Percentiles rank a stretch among this genome's conserved stretches.
Evolutionary conservation across 2,329 filamentous ascomycete species (phyloP).

Genomic region (Penicillium frequentans): DNA sequence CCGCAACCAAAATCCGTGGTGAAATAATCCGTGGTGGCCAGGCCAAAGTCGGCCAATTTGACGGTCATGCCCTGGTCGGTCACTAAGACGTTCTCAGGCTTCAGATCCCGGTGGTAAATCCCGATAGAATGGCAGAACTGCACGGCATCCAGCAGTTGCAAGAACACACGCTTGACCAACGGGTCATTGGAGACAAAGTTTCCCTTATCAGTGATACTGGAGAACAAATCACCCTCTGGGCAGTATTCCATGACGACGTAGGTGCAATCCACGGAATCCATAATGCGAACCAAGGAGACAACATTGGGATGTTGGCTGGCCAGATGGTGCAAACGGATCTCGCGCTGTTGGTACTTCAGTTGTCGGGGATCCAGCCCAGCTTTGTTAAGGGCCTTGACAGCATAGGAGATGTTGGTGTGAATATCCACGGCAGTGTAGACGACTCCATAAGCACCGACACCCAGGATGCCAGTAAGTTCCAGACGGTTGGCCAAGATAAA

Average conservation of each 20-base stretch:
- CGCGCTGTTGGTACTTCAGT: constrained; percentile 84
- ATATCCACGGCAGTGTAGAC: constrained; percentile 89
- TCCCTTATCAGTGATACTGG: constrained; percentile 93
- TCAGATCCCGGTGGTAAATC: constrained; percentile 96
- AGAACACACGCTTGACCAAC: constrained; percentile 81
- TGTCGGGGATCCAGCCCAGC: constrained; percentile 85
- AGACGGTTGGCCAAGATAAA: constrained; percentile 78
- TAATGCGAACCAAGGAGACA: constrained; percentile 88
- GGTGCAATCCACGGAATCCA: constrained; percentile 88
- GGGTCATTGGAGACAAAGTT: constrained; percentile 91
- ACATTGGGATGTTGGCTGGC: constrained; percentile 90
- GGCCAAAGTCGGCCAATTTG: constrained; percentile 95
- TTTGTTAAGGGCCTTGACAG: constrained; percentile 96
- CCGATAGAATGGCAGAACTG: constrained; percentile 89
- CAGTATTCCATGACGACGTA: constrained; percentile 97
- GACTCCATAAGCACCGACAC: constrained; percentile 93
- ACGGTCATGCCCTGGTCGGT: constrained; percentile 84
- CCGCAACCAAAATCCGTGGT: constrained; percentile 97
- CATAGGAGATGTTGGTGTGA: constrained; percentile 77
- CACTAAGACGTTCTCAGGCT: constrained; percentile 97
- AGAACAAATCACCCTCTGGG: constrained; percentile 93
- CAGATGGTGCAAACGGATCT: constrained; percentile 87
- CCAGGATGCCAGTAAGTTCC: constrained; percentile 80
- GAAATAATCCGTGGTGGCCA: constrained; percentile 78
- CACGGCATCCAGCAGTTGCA: constrained; percentile 95